Base-by-base conservation (phyloP, 148 eudicot genomes). In the Nepenthes mirabilis region DNA sequence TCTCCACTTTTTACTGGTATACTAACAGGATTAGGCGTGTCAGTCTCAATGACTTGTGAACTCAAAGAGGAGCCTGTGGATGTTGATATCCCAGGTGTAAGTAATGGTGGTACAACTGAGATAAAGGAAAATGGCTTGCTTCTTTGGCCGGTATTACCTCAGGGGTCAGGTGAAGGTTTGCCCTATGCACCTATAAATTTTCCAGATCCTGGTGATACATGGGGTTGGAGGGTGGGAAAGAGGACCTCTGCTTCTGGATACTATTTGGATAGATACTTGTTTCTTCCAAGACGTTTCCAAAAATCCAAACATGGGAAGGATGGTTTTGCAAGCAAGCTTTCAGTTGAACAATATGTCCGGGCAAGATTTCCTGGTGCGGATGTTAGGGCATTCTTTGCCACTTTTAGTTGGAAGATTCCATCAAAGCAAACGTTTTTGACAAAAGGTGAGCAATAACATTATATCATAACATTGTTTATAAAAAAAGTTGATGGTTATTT, bases 361-460 rank as follows among this genome's bases (percentile, higher is more conserved):
- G 65, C 60, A 11, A 68, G 64, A 43, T 83, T 83, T 62, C 91
- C 95, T 33, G 71, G 60, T 47, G 56, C 74, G 58, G 86, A 88
- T 64, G 51, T 82, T 34, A 61, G 73, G 9, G 76, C 83, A 34
- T 84, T 88, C 57, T 82, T 88, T 69, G 77, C 83, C 33, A 84
- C 86, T 35, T 88, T 88, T 61, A 78, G 86, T 65, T 88, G 91
- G 96, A 87, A 68, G 64, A 73, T 90, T 48, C 97, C 95, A 33
- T 71, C 84, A 13, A 76, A 77, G 68, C 72, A 71, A 58, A 37
- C 58, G 4, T 57, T 59, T 52, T 52, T 53, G 34, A 49, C 37
- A 12, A 77, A 70, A 79, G 91, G 97, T 86, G 60, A 66, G 79
- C 3, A 37, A n/a, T 45, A 23, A 3, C n/a, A 49, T 49, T 5